Evolutionary conservation across 1,284 basidiomycete species (phyloP), one percentile per base, ranked within the genome.

Genomic region (Cronartium quercuum): DNA sequence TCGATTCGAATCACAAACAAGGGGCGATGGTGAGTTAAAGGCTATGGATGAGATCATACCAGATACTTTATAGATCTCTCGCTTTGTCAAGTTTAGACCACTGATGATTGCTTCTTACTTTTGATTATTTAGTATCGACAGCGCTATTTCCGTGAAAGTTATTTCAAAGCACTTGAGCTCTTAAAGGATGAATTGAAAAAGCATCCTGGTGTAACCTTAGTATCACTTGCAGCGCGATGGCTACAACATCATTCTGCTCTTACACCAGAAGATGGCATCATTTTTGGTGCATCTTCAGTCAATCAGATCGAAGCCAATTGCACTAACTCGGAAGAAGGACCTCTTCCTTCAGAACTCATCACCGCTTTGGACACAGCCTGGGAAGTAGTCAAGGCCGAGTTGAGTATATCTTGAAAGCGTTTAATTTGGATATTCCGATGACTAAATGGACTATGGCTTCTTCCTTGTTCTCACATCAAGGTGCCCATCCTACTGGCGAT

Each of bases 221-320:
- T 42, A 7, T 42, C 62, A 38, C n/a, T 64, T 13, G 62, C 57
- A 79, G 12, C 75, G 77, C 5, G 51, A 13, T 66, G 68, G 68
- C 24, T 69, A 18, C 68, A 69, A 57, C 68, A 69, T 38, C 68
- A 69, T 51, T 69, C 68, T 2, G 21, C 18, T 6, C 34, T 69
- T 10, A 5, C 13, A 34, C 21, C 42, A 24, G 29, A 42, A 15
- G 67, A 69, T 64, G 29, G 57, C 3, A 38, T 69, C 24, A 69
- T 69, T 35, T 3, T 69, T 15, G 68, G 68, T 21, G 68, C 34
- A 13, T 57, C 44, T n/a, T 42, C 37, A 34, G n/a, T 24, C 6
- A 24, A 69, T n/a, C 62, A 64, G 34, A 64, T 42, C 44, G 68
- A 69, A 42, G 18, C 37, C 34, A 69, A 69, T 24, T 62, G 51